Evolutionary conservation across 2,329 filamentous ascomycete species (phyloP), one percentile per base, ranked within the genome.

Genomic region (Piedraia hortae): DNA sequence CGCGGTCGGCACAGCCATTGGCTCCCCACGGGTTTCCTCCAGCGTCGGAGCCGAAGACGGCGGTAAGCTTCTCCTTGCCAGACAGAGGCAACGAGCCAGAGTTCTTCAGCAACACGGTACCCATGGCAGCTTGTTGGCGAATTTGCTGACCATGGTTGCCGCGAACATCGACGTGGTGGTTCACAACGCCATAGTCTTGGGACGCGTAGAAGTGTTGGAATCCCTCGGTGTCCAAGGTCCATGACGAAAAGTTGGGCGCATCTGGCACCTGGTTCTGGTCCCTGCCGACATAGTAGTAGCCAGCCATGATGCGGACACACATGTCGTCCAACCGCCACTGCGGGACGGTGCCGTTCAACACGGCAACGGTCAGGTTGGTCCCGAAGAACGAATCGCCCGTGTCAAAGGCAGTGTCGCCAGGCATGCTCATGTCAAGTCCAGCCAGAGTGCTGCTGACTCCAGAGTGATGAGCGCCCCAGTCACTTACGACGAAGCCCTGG

Each of bases 61-160:
- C 71, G 13, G 80, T 49, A 35, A 73, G 71, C 37, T 61, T 68
- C 33, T 82, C 73, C 40, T 66, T 64, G 12, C 55, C 46, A 26
- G 62, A 66, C n/a, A 91, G 54, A 0, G 82, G 80, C 14, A 93
- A 52, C 2, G 56, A 55, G 8, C 66, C 65, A 2, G 54, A 52
- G 46, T 93, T 91, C 58, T 93, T 97, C 31, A 97, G 54, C 6
- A 97, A 53, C 4, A 97, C 78, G 2, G 70, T 78, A 9, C 73
- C 77, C 43, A 73, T 71, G 22, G 71, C 68, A 8, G 62, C 78
- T 23, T 74, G 59, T 32, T 75, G 60, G 15, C 78, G 67, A 30
- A 89, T 82, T 22, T 77, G 48, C 11, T 47, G 39, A 20, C 53
- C 65, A 41, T 91, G 80, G 24, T 82, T 55, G 18, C 47, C 58